Conservation (phyloP, 2,329 filamentous ascomycete species). For the Ramularia endophylla region DNA sequence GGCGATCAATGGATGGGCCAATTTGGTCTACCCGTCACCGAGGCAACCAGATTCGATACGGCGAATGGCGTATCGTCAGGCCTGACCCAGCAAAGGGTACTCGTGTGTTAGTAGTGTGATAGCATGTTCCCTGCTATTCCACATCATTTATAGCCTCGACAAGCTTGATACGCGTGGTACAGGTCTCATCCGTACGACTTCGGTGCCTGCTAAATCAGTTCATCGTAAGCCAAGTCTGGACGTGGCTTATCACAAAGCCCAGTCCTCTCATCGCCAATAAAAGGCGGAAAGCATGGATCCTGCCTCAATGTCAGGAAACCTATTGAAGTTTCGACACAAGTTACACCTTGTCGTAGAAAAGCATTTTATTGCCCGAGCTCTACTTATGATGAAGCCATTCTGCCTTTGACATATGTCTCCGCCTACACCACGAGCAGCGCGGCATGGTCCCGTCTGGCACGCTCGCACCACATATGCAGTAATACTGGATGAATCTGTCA, state of each 20-base stretch:
- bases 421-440: conserved; percentile 9
- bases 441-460: conserved; percentile 2
- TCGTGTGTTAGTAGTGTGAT: no score
- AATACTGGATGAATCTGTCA: conserved; percentile 2
- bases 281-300: conserved; percentile 9
- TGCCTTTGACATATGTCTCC: conserved; percentile 1
- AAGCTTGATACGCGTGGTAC: no score
- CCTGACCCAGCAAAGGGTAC: no score
- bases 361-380: neutral
- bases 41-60: no score
- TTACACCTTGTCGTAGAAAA: neutral
- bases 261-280: neutral
- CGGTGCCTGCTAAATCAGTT: conserved; percentile 8
- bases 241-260: neutral
- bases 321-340: neutral
- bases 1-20: no score
- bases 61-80: no score
- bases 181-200: no score
- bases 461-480: conserved; percentile 5
- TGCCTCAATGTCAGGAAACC: neutral
- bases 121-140: no score
- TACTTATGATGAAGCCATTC: neutral
- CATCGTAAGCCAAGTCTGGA: conserved; percentile 8
- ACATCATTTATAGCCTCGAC: no score
- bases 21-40: no score